phyloP scores from a whole-genome alignment of 768 basidiomycete genomes.

The Lactarius sp. region DNA sequence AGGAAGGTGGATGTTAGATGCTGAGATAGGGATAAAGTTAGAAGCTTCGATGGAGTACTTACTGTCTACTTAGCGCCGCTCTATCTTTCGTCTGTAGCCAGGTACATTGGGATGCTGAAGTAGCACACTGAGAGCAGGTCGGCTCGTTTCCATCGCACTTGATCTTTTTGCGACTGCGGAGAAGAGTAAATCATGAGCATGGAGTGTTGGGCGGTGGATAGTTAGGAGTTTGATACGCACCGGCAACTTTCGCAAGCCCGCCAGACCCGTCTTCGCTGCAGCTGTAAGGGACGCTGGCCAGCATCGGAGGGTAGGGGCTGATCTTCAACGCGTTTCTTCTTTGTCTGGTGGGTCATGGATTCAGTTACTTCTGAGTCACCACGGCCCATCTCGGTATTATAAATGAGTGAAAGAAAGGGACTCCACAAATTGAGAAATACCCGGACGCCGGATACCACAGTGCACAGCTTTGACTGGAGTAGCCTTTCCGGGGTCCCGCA shows the following conservation, averaged over 20 bases:
- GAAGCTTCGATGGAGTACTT: slow-evolving; percentile 34
- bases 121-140: slow-evolving; percentile 74
- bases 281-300: slow-evolving; percentile 65
- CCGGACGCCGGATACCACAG: neutral
- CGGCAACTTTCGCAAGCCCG: slow-evolving; percentile 87
- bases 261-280: slow-evolving; percentile 81
- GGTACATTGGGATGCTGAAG: slow-evolving; percentile 72
- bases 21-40: slow-evolving; percentile 25
- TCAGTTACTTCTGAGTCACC: slow-evolving; percentile 18
- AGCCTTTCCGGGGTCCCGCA: slow-evolving; percentile 10
- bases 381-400: slow-evolving; percentile 21
- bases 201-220: slow-evolving; percentile 6
- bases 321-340: slow-evolving; percentile 77
- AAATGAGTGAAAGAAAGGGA: neutral
- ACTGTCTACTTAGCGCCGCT: slow-evolving; percentile 87
- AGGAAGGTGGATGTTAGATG: neutral
- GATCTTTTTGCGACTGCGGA: slow-evolving; percentile 79
- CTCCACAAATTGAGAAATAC: slow-evolving; percentile 7
- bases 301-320: slow-evolving; percentile 44
- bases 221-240: slow-evolving; percentile 39
- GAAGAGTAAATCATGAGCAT: slow-evolving; percentile 23
- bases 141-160: slow-evolving; percentile 89
- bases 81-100: slow-evolving; percentile 92
- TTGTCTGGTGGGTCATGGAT: slow-evolving; percentile 50
- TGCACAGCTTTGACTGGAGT: neutral